Percentiles rank a stretch among this genome's conserved stretches.
phyloP scores from a whole-genome alignment of 2,329 filamentous ascomycete species.

The Chaetomiaceae sp. region DNA sequence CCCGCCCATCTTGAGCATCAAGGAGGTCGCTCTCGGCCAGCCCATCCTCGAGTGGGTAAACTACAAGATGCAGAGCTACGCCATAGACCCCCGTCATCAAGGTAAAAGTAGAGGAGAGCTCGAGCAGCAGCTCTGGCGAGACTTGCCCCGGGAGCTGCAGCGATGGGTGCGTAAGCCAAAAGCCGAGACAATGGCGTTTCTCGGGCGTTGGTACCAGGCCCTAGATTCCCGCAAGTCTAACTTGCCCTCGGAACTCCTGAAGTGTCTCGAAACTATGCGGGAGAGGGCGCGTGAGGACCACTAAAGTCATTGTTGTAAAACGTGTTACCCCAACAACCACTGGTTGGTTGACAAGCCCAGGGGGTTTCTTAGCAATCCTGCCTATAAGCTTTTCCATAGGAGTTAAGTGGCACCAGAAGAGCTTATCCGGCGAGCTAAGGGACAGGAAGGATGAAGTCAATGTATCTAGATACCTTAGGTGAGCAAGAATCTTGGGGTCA shows the following conservation, averaged over 20 bases:
- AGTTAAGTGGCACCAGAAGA: no score
- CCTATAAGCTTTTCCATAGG: no score
- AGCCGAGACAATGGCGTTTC: background rate
- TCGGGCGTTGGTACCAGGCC: background rate
- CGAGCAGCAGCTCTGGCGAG: background rate
- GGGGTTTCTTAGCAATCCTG: background rate
- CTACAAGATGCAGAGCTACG: background rate
- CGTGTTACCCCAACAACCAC: background rate
- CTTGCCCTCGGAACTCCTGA: background rate
- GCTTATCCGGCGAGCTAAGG: no score
- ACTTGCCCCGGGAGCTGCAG: background rate
- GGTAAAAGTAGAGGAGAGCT: background rate
- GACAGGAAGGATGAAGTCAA: no score
- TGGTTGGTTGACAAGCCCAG: background rate
- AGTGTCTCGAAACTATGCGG: background rate
- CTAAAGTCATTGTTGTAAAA: background rate
- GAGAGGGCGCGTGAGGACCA: background rate
- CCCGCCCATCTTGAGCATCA: background rate
- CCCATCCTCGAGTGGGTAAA: background rate
- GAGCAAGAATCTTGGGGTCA: no score
- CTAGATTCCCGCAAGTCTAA: background rate
- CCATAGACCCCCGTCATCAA: background rate
- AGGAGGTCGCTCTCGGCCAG: background rate
- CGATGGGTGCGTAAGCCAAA: background rate
- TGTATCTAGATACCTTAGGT: no score